Percentiles rank a stretch among this genome's conserved stretches.
Conservation (phyloP, 441 rosid genomes). For the Adansonia rubrostipa region DNA sequence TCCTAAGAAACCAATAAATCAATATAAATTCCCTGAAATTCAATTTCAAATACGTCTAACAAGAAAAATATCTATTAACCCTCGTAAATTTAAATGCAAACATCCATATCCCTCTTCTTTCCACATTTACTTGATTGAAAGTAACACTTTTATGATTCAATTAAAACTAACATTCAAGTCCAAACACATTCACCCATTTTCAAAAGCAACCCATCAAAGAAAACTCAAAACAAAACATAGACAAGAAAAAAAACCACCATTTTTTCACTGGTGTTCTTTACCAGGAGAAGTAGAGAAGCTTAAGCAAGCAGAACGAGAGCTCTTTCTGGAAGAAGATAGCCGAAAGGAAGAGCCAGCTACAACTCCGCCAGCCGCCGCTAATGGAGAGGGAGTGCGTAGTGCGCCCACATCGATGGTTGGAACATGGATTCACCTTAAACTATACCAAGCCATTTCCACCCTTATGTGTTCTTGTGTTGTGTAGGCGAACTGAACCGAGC, state of each 20-base stretch:
- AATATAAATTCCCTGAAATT: background rate
- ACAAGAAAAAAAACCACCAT: background rate
- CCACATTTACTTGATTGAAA: background rate
- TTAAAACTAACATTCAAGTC: background rate
- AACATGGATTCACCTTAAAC: slow-evolving; percentile 11
- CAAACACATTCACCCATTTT: background rate
- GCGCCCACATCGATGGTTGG: slow-evolving; percentile 7
- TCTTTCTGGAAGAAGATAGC: slow-evolving; percentile 14
- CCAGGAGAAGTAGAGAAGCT: slow-evolving; percentile 21
- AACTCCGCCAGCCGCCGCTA: slow-evolving; percentile 5
- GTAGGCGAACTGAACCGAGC: background rate
- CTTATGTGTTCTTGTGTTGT: background rate
- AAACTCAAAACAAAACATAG: background rate
- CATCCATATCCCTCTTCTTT: background rate
- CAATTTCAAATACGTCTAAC: background rate
- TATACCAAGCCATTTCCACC: slow-evolving; percentile 20
- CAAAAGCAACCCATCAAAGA: slow-evolving; percentile 11
- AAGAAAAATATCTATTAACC: background rate
- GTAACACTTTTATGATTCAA: background rate
- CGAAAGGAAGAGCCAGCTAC: slow-evolving; percentile 7
- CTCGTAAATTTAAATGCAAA: background rate
- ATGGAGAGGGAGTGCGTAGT: background rate
- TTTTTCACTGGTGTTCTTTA: background rate
- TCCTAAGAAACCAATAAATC: background rate
- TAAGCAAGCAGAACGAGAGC: slow-evolving; percentile 23